Evolutionary conservation across 2,329 filamentous ascomycete species (phyloP), one percentile per base, ranked within the genome.

Genomic region (Cryphonectria japonica): DNA sequence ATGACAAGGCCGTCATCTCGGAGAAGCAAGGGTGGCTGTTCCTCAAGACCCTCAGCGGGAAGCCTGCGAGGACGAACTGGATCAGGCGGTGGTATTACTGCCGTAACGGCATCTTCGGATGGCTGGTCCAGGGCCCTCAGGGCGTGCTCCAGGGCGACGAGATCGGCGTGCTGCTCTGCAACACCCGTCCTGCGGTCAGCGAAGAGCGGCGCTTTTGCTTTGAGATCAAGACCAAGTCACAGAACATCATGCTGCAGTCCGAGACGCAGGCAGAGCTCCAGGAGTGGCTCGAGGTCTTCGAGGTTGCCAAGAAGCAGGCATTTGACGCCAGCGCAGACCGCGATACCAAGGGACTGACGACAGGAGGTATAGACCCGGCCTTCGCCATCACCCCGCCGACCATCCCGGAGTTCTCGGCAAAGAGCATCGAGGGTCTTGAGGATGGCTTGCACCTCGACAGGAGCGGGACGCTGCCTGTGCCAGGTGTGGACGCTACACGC

Each of bases 11-110:
- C n/a, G 81, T 83, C 63, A 80, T 88, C 41, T 84, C 84, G 9
- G 95, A 97, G 80, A 98, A 97, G 80, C 96, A 98, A 80, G 95
- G 95, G 3, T 99, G 96, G 96, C 83, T 99, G 2, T 97, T 95
- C 79, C 80, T 97, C 75, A 88, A 94, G 67, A 93, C 91, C 0
- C 84, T 95, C 9, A 91, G 93, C 1, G 95, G 94, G 50, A 98
- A 98, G 80, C 95, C 95, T 0, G 93, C 94, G 19, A 87, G 95
- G 73, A 94, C 94, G n/a, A 88, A 89, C 57, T 99, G 96, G 96
- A 88, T 94, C 37, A 89, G 94, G 72, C 88, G 95, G 68, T 99
- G 96, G 96, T 97, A 96, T 78, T 98, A 97, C 79, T 92, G 97
- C 76, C 95, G 95, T 74, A 92, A 97, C 77, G 95, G 96, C 54